phyloP scores from a whole-genome alignment of 306 rosid genomes.

The Casuarina cunninghamiana region DNA sequence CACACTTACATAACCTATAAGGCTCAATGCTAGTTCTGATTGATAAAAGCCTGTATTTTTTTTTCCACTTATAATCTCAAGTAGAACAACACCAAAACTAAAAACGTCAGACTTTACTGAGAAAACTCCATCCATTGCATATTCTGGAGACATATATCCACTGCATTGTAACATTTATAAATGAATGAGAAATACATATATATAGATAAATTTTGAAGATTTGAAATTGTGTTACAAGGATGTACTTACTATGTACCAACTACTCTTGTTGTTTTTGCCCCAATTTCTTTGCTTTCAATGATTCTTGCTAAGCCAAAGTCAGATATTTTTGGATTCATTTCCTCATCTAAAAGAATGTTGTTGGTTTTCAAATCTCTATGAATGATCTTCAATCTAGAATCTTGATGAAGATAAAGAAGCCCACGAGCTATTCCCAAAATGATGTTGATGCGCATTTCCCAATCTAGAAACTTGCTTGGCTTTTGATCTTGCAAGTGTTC shows the following conservation, averaged over 20 bases:
- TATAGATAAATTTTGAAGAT: not conserved
- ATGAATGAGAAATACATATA: not conserved
- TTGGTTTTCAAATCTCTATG: constrained; percentile 41
- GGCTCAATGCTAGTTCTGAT: constrained; percentile 38
- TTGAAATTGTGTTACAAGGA: not conserved
- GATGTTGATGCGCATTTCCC: constrained; percentile 44
- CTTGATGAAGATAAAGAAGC: constrained; percentile 38
- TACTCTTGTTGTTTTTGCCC: constrained; percentile 29
- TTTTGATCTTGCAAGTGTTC: constrained; percentile 25
- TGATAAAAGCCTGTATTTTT: constrained; percentile 43
- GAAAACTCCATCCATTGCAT: constrained; percentile 46
- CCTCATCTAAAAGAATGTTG: constrained; percentile 37
- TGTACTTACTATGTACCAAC: constrained; percentile 36
- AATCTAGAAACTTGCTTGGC: constrained; percentile 23
- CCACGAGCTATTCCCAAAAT: constrained; percentile 38
- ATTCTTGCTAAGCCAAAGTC: constrained; percentile 40
- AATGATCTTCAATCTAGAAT: constrained; percentile 33
- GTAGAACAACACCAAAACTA: constrained; percentile 57
- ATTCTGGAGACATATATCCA: constrained; percentile 58
- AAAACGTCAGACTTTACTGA: constrained; percentile 54
- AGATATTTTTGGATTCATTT: constrained; percentile 40
- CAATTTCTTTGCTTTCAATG: constrained; percentile 35
- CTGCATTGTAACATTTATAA: constrained; percentile 1
- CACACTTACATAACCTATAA: constrained; percentile 50
- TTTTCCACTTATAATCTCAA: constrained; percentile 57